Evolutionary conservation across 345 rosid species (phyloP).

Genomic region (Toxicodendron radicans): DNA sequence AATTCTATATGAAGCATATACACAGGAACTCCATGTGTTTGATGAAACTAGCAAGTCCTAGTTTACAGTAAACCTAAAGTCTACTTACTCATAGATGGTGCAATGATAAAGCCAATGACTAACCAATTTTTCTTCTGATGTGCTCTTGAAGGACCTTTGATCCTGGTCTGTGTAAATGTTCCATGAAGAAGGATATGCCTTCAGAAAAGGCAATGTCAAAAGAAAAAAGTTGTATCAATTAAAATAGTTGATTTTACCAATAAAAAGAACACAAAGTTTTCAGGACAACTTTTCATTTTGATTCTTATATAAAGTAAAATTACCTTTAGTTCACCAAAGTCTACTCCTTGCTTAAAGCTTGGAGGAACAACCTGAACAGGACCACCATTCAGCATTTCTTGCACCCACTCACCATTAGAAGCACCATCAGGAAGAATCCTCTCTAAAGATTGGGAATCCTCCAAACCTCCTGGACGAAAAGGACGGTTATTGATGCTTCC

Average conservation of each 20-base stretch:
- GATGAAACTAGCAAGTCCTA: background rate
- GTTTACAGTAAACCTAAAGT: constrained; percentile 6
- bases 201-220: constrained; percentile 23
- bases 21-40: background rate
- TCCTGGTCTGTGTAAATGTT: constrained; percentile 73
- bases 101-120: constrained; percentile 32
- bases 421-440: constrained; percentile 77
- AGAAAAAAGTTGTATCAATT: constrained; percentile 13
- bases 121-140: constrained; percentile 64
- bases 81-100: background rate
- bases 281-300: background rate
- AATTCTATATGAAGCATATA: background rate
- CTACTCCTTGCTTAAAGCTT: constrained; percentile 72
- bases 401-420: constrained; percentile 76
- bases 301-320: constrained; percentile 18
- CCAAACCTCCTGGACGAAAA: constrained; percentile 94
- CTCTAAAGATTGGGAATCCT: constrained; percentile 56
- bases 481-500: constrained; percentile 94
- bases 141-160: constrained; percentile 33
- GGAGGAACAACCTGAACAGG: constrained; percentile 74
- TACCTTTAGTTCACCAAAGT: constrained; percentile 87
- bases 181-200: constrained; percentile 78
- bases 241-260: background rate
- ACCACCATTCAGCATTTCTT: constrained; percentile 69
- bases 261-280: background rate